phyloP scores from a whole-genome alignment of 2,329 filamentous ascomycete genomes.

The Alternaria longipes region DNA sequence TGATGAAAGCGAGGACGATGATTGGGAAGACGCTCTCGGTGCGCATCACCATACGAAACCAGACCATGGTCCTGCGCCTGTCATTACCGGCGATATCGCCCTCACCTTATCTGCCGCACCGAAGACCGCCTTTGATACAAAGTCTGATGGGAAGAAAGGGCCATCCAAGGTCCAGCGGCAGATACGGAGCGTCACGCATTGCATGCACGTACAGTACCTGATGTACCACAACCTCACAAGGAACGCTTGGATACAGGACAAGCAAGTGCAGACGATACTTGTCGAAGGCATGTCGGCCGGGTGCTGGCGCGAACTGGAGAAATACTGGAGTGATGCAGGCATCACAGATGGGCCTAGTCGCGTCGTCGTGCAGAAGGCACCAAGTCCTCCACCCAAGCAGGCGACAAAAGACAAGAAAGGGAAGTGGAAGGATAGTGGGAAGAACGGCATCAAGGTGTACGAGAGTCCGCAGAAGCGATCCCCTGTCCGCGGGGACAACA shows the following conservation, averaged over 20 bases:
- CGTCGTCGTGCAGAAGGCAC: constrained; percentile 69
- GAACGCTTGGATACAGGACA: constrained; percentile 50
- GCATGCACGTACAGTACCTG: constrained; percentile 85
- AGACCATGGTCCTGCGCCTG: constrained; percentile 53
- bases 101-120: constrained; percentile 66
- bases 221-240: constrained; percentile 87
- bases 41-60: constrained; percentile 46
- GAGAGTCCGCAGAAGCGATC: constrained; percentile 32
- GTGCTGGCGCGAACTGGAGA: constrained; percentile 49
- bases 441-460: constrained; percentile 46
- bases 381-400: constrained; percentile 71
- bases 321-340: constrained; percentile 75
- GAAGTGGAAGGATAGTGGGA: constrained; percentile 55
- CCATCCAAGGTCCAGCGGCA: constrained; percentile 84
- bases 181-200: constrained; percentile 81
- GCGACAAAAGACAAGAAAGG: constrained; percentile 28
- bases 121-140: constrained; percentile 36
- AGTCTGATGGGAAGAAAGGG: constrained; percentile 76
- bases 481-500: constrained; percentile 11
- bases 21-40: constrained; percentile 53
- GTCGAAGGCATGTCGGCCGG: constrained; percentile 40
- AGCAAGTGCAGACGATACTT: constrained; percentile 44
- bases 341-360: constrained; percentile 82
- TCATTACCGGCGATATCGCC: constrained; percentile 73
- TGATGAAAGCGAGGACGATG: constrained; percentile 52